Conservation (phyloP, 2,329 filamentous ascomycete genomes). For the Zasmidium angulare region DNA sequence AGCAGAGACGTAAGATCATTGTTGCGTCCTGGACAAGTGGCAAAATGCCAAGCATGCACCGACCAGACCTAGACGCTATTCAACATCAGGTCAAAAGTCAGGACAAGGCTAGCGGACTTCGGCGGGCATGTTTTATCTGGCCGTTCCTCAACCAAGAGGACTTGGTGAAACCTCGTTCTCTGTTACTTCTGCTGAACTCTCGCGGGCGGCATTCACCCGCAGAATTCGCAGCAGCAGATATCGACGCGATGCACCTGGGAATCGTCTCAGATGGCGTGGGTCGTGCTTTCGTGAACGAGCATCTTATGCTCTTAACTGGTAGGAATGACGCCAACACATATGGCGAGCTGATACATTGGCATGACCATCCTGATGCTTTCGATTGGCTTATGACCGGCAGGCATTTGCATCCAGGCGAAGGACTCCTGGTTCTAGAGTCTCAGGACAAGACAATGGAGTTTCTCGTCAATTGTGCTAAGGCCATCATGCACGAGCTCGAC, state of each 20-base stretch:
- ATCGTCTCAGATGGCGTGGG: neutral
- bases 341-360: conserved; percentile 1
- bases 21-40: conserved; percentile 6
- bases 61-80: conserved; percentile 10
- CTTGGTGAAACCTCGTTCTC: neutral
- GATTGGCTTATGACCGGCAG: conserved; percentile 4
- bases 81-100: neutral
- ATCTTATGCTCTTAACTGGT: conserved; percentile 12
- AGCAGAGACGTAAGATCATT: conserved; percentile 10
- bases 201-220: conserved; percentile 3
- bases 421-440: conserved; percentile 10
- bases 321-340: conserved; percentile 1
- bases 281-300: neutral
- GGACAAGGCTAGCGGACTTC: neutral
- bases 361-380: conserved; percentile 9
- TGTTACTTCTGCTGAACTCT: conserved; percentile 11
- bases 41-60: conserved; percentile 1
- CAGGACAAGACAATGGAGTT: conserved; percentile 8
- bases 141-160: conserved; percentile 2
- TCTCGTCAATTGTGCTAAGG: conserved; percentile 5
- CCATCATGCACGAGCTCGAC: conserved; percentile 11
- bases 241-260: conserved; percentile 9
- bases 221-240: conserved; percentile 13
- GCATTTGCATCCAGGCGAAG: conserved; percentile 8
- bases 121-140: neutral